A percentile compares a stretch with the other conserved stretches of the same genome.
These are phyloP conservation scores for Macrophomina pseudophaseolina DNA, from an alignment of 2,329 filamentous ascomycete genomes.

Conservation along the genomic window DNA sequence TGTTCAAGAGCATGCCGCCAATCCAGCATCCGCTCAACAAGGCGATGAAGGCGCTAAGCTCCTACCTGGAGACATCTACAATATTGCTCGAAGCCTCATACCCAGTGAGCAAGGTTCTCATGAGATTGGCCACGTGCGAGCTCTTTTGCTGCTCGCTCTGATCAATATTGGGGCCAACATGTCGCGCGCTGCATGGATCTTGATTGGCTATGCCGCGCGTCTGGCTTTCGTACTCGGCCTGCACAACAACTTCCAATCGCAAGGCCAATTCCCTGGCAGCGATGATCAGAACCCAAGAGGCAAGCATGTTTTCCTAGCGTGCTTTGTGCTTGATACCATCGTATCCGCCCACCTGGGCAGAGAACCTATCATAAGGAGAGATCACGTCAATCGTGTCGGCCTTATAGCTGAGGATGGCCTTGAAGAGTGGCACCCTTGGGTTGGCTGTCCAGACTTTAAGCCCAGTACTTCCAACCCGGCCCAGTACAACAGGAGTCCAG, in stretches of 20 bases:
- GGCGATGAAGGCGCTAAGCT: slow-evolving; percentile 22
- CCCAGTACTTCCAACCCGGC: slow-evolving; percentile 22
- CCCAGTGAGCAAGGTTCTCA: slow-evolving; percentile 39
- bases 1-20: slow-evolving; percentile 34
- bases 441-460: slow-evolving; percentile 53
- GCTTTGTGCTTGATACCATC: slow-evolving; percentile 67
- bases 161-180: slow-evolving; percentile 66
- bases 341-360: slow-evolving; percentile 59
- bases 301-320: slow-evolving; percentile 59
- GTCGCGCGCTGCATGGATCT: slow-evolving; percentile 65
- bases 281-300: slow-evolving; percentile 42
- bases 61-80: slow-evolving; percentile 35
- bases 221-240: slow-evolving; percentile 49
- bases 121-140: slow-evolving; percentile 48
- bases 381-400: slow-evolving; percentile 55
- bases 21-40: slow-evolving; percentile 13
- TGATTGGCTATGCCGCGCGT: slow-evolving; percentile 68
- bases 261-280: slow-evolving; percentile 1
- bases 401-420: slow-evolving; percentile 67
- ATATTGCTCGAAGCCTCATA: slow-evolving; percentile 38
- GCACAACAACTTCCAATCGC: slow-evolving; percentile 15
- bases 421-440: slow-evolving; percentile 78
- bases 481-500: slow-evolving; percentile 32
- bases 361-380: slow-evolving; percentile 55
- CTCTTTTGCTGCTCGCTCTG: slow-evolving; percentile 59